Percentiles rank a stretch among this genome's conserved stretches.
Conservation (phyloP, 1,284 basidiomycete species). For the Moesziomyces aphidis region DNA sequence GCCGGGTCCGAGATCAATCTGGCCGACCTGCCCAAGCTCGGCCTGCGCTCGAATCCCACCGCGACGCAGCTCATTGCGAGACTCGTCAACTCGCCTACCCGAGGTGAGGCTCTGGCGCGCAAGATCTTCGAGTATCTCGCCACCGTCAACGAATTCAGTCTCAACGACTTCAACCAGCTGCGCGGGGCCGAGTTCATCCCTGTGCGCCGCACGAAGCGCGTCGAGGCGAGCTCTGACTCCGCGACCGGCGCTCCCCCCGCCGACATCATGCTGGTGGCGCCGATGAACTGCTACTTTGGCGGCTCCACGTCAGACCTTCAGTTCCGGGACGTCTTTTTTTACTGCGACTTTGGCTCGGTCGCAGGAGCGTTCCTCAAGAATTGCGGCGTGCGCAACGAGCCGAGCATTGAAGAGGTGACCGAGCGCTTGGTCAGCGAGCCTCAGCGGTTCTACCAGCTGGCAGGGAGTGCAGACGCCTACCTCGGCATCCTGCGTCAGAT, state of each 20-base stretch:
- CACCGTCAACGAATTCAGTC: conserved; percentile 66
- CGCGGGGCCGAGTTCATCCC: conserved; percentile 56
- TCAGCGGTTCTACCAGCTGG: conserved; percentile 76
- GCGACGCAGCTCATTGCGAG: conserved; percentile 76
- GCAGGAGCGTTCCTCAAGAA: conserved; percentile 84
- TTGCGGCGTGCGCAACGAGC: conserved; percentile 88
- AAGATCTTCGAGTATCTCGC: conserved; percentile 83
- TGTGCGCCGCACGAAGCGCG: conserved; percentile 29
- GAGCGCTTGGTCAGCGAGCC: conserved; percentile 70
- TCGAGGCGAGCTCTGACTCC: background rate
- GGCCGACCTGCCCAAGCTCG: conserved; percentile 76
- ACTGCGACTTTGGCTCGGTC: conserved; percentile 82
- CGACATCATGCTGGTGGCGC: conserved; percentile 45
- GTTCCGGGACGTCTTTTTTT: conserved; percentile 76
- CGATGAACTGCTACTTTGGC: conserved; percentile 74
- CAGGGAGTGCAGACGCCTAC: conserved; percentile 76
- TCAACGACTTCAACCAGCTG: conserved; percentile 45
- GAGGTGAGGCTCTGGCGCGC: conserved; percentile 73
- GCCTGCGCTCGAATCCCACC: conserved; percentile 80
- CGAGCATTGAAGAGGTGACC: conserved; percentile 80
- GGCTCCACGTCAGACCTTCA: conserved; percentile 36
- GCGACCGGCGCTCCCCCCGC: conserved; percentile 8
- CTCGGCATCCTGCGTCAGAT: conserved; percentile 83
- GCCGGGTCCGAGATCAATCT: conserved; percentile 73
- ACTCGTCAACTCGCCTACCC: conserved; percentile 77